Evolutionary conservation across 2,329 filamentous ascomycete genomes (phyloP), one percentile per base, ranked within the genome.

Genomic region (Mycosphaerella sp.): DNA sequence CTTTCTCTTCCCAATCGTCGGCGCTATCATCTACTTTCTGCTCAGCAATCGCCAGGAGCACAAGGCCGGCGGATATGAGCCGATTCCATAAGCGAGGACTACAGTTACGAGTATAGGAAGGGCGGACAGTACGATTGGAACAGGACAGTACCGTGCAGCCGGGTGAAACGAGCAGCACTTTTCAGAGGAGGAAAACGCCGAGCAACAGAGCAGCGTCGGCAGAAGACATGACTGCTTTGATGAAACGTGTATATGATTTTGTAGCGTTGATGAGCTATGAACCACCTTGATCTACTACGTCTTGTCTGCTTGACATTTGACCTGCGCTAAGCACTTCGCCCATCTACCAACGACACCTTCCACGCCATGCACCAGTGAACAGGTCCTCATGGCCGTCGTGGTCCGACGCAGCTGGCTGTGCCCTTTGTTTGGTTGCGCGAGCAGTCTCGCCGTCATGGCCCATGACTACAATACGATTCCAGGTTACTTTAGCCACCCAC

Each of bases 1-100:
- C 61, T 84, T 84, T 71, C 67, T 84, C 55, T 83, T 84, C 70
- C 81, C 81, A 3, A 70, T 85, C 43, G 64, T 79, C 58, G 81
- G 81, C 53, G 72, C 82, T 66, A 67, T 82, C 61, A 68, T 83
- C 66, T 85, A 84, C 70, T 84, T 73, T 64, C 68, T 85, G 46
- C 83, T 84, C 70, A 82, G 80, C 41, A 79, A 84, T 69, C 78
- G 81, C 44, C 69, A 71, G 39, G 70, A 74, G 25, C 79, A 82
- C 66, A 78, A 75, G 64, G 70, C 70, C 34, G 71, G 72, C 39
- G 75, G 74, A n/a, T 82, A 83, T 61, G 79, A 82, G 68, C 66
- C 76, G 25, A 67, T 79, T 44, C 60, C 56, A 50, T 36, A 44
- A 34, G 17, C 44, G 6, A 18, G 17, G 10, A 12, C 12, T 17